Conservation (phyloP, 2,329 filamentous ascomycete genomes). For the Exophiala alcalophila region DNA sequence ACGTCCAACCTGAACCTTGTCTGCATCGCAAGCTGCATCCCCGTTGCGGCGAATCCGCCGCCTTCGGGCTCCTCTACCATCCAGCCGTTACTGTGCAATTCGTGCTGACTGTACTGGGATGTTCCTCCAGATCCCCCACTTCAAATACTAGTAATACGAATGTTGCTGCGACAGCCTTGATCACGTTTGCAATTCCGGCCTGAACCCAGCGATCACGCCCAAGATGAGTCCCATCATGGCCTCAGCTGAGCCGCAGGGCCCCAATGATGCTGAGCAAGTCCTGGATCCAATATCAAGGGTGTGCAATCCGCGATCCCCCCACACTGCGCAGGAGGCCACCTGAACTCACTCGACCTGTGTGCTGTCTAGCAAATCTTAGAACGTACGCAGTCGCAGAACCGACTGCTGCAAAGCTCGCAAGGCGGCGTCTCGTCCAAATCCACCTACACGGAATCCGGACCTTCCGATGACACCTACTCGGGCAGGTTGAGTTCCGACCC, state of each 20-base stretch:
- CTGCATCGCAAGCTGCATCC: too few species aligned
- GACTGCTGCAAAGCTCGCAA: slow-evolving; percentile 41
- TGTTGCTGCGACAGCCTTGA: slow-evolving; percentile 10
- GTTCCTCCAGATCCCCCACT: slow-evolving; percentile 10
- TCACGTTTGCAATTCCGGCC: slow-evolving; percentile 15
- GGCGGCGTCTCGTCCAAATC: slow-evolving; percentile 41
- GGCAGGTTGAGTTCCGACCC: slow-evolving; percentile 34
- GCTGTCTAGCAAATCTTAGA: slow-evolving; percentile 62
- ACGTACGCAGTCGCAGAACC: slow-evolving; percentile 62
- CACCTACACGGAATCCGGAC: slow-evolving; percentile 39
- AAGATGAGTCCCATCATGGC: slow-evolving; percentile 19
- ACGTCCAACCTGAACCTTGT: too few species aligned
- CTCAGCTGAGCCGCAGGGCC: slow-evolving; percentile 19
- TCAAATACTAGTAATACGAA: slow-evolving; percentile 20
- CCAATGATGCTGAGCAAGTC: slow-evolving; percentile 12
- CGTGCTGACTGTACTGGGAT: slow-evolving; percentile 22
- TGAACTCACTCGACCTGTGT: slow-evolving; percentile 14
- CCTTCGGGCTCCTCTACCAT: too few species aligned
- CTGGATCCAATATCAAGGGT: slow-evolving; percentile 27
- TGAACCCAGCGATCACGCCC: slow-evolving; percentile 13
- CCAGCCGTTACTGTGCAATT: too few species aligned
- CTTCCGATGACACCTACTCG: slow-evolving; percentile 35
- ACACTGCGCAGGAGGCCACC: too few species aligned
- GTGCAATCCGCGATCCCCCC: slow-evolving; percentile 4
- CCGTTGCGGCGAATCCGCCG: too few species aligned